phyloP scores from a whole-genome alignment of 2,329 filamentous ascomycete genomes.

The Aureobasidium sp. region DNA sequence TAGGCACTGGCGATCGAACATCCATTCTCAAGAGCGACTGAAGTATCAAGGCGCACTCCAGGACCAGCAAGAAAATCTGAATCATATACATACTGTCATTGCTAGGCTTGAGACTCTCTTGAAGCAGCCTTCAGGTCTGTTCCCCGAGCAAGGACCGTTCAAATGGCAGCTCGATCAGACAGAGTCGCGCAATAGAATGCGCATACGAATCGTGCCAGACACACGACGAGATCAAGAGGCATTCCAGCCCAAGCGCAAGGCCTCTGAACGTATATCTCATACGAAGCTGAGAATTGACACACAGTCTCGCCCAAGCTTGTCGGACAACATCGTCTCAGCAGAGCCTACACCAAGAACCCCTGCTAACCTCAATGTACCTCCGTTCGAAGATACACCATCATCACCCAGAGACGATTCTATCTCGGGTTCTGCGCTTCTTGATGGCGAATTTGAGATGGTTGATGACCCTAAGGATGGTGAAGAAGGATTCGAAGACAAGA shows the following conservation, averaged over 20 bases:
- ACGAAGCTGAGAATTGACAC: slow-evolving; percentile 27
- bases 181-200: slow-evolving; percentile 91
- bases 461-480: slow-evolving; percentile 83
- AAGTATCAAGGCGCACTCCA: slow-evolving; percentile 85
- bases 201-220: slow-evolving; percentile 78
- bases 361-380: background rate
- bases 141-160: slow-evolving; percentile 51
- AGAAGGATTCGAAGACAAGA: slow-evolving; percentile 92
- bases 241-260: slow-evolving; percentile 77
- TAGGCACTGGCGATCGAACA: slow-evolving; percentile 89
- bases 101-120: slow-evolving; percentile 73
- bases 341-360: slow-evolving; percentile 14
- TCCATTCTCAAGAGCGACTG: slow-evolving; percentile 83
- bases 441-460: slow-evolving; percentile 93
- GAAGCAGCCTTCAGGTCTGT: slow-evolving; percentile 71
- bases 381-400: slow-evolving; percentile 25
- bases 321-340: slow-evolving; percentile 23
- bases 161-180: slow-evolving; percentile 96
- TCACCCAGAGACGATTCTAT: slow-evolving; percentile 38
- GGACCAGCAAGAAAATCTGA: slow-evolving; percentile 85
- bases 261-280: slow-evolving; percentile 44
- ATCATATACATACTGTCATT: slow-evolving; percentile 69
- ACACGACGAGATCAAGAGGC: slow-evolving; percentile 59
- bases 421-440: slow-evolving; percentile 43
- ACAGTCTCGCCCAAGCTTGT: slow-evolving; percentile 22